Evolutionary conservation across 306 rosid genomes (phyloP), one percentile per base, ranked within the genome.

Genomic region (Cucumis cinereus): DNA sequence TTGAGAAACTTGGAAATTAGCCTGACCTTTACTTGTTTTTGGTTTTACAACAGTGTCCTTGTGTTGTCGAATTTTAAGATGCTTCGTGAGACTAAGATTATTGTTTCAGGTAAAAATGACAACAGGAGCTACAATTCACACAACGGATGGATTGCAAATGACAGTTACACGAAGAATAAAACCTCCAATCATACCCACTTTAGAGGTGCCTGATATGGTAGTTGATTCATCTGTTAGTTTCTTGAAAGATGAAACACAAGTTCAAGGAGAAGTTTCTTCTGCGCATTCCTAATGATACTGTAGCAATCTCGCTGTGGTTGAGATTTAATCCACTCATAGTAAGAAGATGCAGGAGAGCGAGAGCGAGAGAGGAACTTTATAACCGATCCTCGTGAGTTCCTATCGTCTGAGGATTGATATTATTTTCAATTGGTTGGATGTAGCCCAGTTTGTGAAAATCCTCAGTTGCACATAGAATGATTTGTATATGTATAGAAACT

Each of bases 61-160:
- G 9, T 50, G 55, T 50, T 6, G 9, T 50, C 3, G 9, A 50
- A 8, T 50, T 50, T 6, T 50, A 14, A 71, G 73, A 75, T 68
- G 80, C 5, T 38, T 45, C 22, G 6, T 70, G 14, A 70, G 15
- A 70, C n/a, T 70, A 70, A 70, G 57, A 47, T 70, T 49, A 47
- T 70, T 14, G 0, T 1, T 81, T 79, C 88, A 94, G 99, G 99
- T 94, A 59, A 88, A 79, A 76, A 94, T 94, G 97, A 94, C 97
- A 11, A 94, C 97, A 8, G 97, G 99, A 76, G 97, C 99, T 22
- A 94, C 96, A 71, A 94, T 94, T 80, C 99, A 94, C 85, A 94
- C 99, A 5, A 94, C 96, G 60, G 85, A 88, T 77, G 99, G 99
- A 63, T 83, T 94, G 86, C 87, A 81, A 64, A 94, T 94, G 96